Conservation (phyloP, 805 yeast genomes). For the Soucietia sequanensis region DNA sequence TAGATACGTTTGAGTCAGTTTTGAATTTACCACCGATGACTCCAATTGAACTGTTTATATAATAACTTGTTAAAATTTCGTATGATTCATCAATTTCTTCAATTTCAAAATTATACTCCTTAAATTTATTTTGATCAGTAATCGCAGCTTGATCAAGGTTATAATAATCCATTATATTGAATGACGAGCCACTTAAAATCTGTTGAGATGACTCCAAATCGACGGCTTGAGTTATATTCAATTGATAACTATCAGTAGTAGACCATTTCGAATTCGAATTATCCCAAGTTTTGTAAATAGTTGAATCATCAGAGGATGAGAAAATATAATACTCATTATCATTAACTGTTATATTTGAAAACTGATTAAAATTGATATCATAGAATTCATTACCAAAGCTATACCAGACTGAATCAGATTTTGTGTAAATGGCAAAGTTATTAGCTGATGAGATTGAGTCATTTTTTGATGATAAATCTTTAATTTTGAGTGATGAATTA, state of each 20-base stretch:
- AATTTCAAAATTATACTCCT: slow-evolving; percentile 20
- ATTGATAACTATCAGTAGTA: slow-evolving; percentile 19
- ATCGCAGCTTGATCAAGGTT: slow-evolving; percentile 25
- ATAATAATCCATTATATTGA: slow-evolving; percentile 32
- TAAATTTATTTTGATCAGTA: slow-evolving; percentile 18
- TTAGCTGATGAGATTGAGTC: slow-evolving; percentile 20
- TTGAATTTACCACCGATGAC: slow-evolving; percentile 62
- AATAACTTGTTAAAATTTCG: slow-evolving; percentile 32
- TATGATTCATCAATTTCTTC: slow-evolving; percentile 13
- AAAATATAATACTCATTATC: slow-evolving; percentile 44
- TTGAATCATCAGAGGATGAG: slow-evolving; percentile 19
- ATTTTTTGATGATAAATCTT: slow-evolving; percentile 29
- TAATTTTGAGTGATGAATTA: slow-evolving; percentile 22
- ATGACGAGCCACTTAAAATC: slow-evolving; percentile 34
- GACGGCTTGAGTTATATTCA: slow-evolving; percentile 31
- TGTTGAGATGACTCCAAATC: slow-evolving; percentile 23
- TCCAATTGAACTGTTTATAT: slow-evolving; percentile 48
- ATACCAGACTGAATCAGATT: slow-evolving; percentile 39
- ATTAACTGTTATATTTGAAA: slow-evolving; percentile 36
- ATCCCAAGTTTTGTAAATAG: slow-evolving; percentile 40
- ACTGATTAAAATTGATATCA: slow-evolving; percentile 22
- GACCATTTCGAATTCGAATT: slow-evolving; percentile 35
- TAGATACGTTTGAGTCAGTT: slow-evolving; percentile 18
- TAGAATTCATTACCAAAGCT: slow-evolving; percentile 37
- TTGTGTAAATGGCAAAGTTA: slow-evolving; percentile 39